Evolutionary conservation across 1,139 yeast species (phyloP).

Genomic region (Scheffersomyces stambukii): DNA sequence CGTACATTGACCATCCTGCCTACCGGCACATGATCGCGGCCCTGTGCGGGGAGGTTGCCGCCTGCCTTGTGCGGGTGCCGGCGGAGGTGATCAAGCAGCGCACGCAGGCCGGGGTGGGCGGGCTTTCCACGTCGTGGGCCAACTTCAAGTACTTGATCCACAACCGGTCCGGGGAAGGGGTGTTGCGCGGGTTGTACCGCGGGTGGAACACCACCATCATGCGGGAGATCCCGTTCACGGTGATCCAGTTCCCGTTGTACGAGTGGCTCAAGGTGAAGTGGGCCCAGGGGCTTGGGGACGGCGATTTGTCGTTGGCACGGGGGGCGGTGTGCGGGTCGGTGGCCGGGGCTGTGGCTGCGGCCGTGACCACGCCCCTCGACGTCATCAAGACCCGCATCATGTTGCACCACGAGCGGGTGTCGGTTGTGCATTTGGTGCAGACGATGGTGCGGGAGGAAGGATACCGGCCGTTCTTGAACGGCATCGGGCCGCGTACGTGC

Average conservation of each 20-base stretch:
- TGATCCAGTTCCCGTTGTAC: constrained; percentile 91
- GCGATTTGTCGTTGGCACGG: constrained; percentile 52
- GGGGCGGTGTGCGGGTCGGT: constrained; percentile 94
- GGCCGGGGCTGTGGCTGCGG: constrained; percentile 96
- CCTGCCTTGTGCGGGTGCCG: constrained; percentile 92
- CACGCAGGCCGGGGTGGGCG: constrained; percentile 64
- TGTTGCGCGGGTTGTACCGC: constrained; percentile 72
- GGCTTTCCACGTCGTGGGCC: constrained; percentile 59
- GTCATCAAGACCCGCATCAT: constrained; percentile 88
- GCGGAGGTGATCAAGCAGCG: constrained; percentile 95
- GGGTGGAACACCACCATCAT: constrained; percentile 92
- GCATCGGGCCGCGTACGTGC: constrained; percentile 90
- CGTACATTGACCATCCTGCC: constrained; percentile 28
- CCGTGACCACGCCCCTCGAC: constrained; percentile 88
- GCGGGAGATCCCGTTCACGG: constrained; percentile 94
- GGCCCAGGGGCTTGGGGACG: constrained; percentile 26
- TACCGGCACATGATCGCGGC: constrained; percentile 82
- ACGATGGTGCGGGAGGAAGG: constrained; percentile 64
- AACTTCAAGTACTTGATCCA: constrained; percentile 57
- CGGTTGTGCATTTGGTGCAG: constrained; percentile 42
- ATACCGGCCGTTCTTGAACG: constrained; percentile 61
- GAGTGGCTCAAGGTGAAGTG: constrained; percentile 69
- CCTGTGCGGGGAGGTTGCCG: constrained; percentile 85
- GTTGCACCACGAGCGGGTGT: constrained; percentile 56
- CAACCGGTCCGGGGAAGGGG: constrained; percentile 69